Evolutionary conservation across 2,329 filamentous ascomycete genomes (phyloP).

Genomic region (Aspergillus fischeri): DNA sequence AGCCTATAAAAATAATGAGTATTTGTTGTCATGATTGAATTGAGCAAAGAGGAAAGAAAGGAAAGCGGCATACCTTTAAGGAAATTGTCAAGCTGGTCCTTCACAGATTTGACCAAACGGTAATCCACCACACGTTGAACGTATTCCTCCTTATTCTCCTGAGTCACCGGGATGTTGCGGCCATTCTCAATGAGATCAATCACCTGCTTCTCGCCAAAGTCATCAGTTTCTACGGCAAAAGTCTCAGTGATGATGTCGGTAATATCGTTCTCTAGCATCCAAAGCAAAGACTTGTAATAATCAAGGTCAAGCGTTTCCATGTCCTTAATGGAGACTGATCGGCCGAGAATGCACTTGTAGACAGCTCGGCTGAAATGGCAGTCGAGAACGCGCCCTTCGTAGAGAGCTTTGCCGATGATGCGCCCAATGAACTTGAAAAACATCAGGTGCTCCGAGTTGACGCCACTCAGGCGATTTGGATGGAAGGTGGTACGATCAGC

Average conservation of each 20-base stretch:
- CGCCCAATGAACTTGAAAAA: constrained; percentile 99
- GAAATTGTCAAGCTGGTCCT: constrained; percentile 92
- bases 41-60: not conserved
- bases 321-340: constrained; percentile 93
- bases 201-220: constrained; percentile 83
- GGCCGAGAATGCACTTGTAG: constrained; percentile 95
- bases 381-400: constrained; percentile 91
- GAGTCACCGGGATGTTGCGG: constrained; percentile 86
- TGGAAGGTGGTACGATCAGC: constrained; percentile 98
- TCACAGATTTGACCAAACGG: constrained; percentile 83
- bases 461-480: constrained; percentile 85
- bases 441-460: constrained; percentile 92
- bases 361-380: constrained; percentile 99
- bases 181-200: constrained; percentile 85
- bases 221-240: constrained; percentile 90
- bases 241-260: constrained; percentile 96
- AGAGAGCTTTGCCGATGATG: constrained; percentile 96
- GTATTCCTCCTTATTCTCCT: constrained; percentile 98
- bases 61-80: constrained; percentile 60
- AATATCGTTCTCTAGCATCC: constrained; percentile 99
- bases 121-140: constrained; percentile 92
- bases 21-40: not conserved
- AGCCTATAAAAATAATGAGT: constrained; percentile 54
- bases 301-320: constrained; percentile 98
- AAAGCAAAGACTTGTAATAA: constrained; percentile 97